Evolutionary conservation across 1,139 yeast genomes (phyloP), one percentile per base, ranked within the genome.

Genomic region (Sugiyamaella castrensis): DNA sequence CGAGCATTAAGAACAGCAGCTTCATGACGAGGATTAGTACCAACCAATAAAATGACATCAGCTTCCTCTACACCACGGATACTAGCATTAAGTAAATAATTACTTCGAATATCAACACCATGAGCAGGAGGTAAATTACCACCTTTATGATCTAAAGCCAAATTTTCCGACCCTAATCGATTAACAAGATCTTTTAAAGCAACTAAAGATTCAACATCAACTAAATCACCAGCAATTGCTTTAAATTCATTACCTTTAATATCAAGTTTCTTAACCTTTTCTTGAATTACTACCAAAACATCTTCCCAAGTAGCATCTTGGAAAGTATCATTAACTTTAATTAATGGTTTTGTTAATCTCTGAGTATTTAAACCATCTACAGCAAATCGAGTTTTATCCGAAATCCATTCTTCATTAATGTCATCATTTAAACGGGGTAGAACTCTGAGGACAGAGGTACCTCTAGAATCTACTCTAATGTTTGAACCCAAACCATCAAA

Each of bases 361-460:
- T 87, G 96, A 52, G 89, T 84, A 71, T 83, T 84, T 64, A 87
- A 79, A 42, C 94, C 96, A 66, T 87, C 96, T 62, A 82, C 82
- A 40, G 95, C 91, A 63, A 84, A 87, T 65, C 96, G 78, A 28
- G 95, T 76, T 72, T 87, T 87, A 73, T 87, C 96, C 46, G 88
- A 81, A 63, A 87, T 84, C 96, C 96, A 87, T 71, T 87, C 96
- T 71, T 87, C 95, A 66, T 87, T 87, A 61, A 87, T 77, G 57
- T 86, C 94, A 63, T 87, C 96, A 66, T 87, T 87, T 59, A 86
- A 75, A 69, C 95, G 79, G 55, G 96, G 96, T 62, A 87, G 73
- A 36, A 87, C 87, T 69, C 96, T 80, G 88, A 87, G 82, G 45
- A 87, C 95, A 68, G 87, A 94, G 61, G 83, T 79, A 63, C 95